Conservation (phyloP, 2,329 filamentous ascomycete species). For the Diaporthe ilicicola region DNA sequence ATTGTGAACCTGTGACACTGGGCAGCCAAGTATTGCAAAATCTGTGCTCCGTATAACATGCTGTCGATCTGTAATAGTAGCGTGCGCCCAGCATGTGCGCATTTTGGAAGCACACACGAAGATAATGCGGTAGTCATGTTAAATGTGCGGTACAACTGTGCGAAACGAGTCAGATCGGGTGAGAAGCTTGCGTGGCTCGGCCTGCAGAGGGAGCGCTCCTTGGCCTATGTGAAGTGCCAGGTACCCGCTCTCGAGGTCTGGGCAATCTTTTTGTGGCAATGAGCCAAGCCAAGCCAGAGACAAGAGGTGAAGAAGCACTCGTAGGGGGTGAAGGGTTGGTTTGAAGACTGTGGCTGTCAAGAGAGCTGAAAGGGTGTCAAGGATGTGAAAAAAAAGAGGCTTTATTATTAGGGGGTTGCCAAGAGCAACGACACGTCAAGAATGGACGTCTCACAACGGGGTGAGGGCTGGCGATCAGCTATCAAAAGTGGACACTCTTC, state of each 20-base stretch:
- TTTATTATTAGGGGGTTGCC: background rate
- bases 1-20: constrained; percentile 16
- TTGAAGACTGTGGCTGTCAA: background rate
- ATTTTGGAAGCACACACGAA: no score
- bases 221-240: constrained; percentile 10
- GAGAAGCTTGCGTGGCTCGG: constrained; percentile 21
- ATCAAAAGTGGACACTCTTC: constrained; percentile 23
- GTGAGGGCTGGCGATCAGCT: background rate
- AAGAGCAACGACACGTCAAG: constrained; percentile 25
- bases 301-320: background rate
- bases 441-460: constrained; percentile 1
- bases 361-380: background rate
- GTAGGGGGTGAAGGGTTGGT: background rate
- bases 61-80: background rate
- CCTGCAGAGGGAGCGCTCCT: background rate
- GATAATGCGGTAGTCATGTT: background rate
- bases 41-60: constrained; percentile 8
- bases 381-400: background rate
- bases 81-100: background rate
- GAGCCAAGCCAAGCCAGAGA: constrained; percentile 10
- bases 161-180: constrained; percentile 22
- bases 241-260: constrained; percentile 6
- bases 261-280: constrained; percentile 14
- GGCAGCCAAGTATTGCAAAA: background rate
- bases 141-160: background rate